Conservation (phyloP, 192 early-diverging fungal genomes). For the Umbelopsis sp. region DNA sequence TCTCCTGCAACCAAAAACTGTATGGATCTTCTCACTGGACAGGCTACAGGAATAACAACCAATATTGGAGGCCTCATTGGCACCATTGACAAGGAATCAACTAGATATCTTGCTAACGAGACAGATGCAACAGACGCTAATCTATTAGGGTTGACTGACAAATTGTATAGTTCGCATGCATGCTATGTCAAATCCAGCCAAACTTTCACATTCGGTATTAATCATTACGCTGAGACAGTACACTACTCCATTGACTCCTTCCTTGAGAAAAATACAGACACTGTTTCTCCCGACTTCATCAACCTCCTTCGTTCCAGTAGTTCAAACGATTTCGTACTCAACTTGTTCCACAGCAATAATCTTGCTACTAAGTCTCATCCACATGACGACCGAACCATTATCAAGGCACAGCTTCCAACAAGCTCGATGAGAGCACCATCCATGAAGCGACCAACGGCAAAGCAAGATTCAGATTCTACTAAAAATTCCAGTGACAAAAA, state of each 20-base stretch:
- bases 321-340: conserved; percentile 60
- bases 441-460: conserved; percentile 54
- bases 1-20: conserved; percentile 49
- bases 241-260: conserved; percentile 73
- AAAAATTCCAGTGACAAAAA: neutral
- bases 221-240: conserved; percentile 59
- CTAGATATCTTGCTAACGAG: conserved; percentile 39
- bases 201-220: conserved; percentile 58
- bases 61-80: conserved; percentile 41
- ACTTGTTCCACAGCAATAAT: conserved; percentile 69
- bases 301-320: conserved; percentile 64
- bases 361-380: conserved; percentile 75
- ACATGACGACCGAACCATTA: conserved; percentile 66
- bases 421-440: conserved; percentile 74
- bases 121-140: conserved; percentile 50
- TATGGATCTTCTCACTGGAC: conserved; percentile 51
- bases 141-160: conserved; percentile 26
- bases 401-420: conserved; percentile 74
- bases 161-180: conserved; percentile 17
- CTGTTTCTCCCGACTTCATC: conserved; percentile 69
- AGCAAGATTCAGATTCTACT: conserved; percentile 35
- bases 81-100: conserved; percentile 45
- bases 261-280: conserved; percentile 57
- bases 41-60: conserved; percentile 17
- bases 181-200: conserved; percentile 25